These are phyloP conservation scores for Cladobotryum mycophilum DNA, from an alignment of 2,329 filamentous ascomycete species.

Conservation along the genomic window DNA sequence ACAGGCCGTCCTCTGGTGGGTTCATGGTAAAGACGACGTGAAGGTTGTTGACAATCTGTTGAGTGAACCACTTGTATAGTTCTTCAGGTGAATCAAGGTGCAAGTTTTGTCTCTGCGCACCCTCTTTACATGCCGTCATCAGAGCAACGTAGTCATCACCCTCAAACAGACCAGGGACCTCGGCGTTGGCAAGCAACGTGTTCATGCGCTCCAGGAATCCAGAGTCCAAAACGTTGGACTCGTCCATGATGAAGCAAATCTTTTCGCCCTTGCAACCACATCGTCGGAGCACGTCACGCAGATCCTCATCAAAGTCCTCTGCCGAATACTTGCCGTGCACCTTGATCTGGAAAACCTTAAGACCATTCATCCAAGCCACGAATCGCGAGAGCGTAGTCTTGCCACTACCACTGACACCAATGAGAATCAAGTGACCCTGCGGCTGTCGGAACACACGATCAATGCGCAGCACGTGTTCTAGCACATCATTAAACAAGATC, in stretches of 20 bases:
- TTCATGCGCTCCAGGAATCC: slow-evolving; percentile 99
- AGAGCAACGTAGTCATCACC: slow-evolving; percentile 98
- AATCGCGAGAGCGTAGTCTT: slow-evolving; percentile 98
- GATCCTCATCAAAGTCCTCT: slow-evolving; percentile 97
- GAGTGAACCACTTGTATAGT: slow-evolving; percentile 99
- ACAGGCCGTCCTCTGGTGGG: slow-evolving; percentile 88
- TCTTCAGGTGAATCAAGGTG: slow-evolving; percentile 97
- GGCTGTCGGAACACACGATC: slow-evolving; percentile 98
- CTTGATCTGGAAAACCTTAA: slow-evolving; percentile 99
- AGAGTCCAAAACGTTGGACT: slow-evolving; percentile 96
- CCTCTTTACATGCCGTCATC: slow-evolving; percentile 99
- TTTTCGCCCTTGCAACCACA: slow-evolving; percentile 98
- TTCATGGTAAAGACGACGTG: slow-evolving; percentile 99
- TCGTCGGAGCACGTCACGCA: slow-evolving; percentile 85
- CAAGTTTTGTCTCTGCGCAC: slow-evolving; percentile 89
- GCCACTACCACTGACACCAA: slow-evolving; percentile 95
- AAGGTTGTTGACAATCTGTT: slow-evolving; percentile 97
- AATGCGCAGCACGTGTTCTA: slow-evolving; percentile 96
- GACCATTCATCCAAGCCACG: slow-evolving; percentile 99
- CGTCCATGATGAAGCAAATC: slow-evolving; percentile 99
- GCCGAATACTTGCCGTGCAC: slow-evolving; percentile 97
- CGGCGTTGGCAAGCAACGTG: slow-evolving; percentile 95
- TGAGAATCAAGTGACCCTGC: slow-evolving; percentile 95
- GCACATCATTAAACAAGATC: slow-evolving; percentile 97
- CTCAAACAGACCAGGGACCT: slow-evolving; percentile 96